Percentiles rank a stretch among this genome's conserved stretches.
Evolutionary conservation across 768 basidiomycete genomes (phyloP).

Genomic region (Agaricus sinodeliciosus): DNA sequence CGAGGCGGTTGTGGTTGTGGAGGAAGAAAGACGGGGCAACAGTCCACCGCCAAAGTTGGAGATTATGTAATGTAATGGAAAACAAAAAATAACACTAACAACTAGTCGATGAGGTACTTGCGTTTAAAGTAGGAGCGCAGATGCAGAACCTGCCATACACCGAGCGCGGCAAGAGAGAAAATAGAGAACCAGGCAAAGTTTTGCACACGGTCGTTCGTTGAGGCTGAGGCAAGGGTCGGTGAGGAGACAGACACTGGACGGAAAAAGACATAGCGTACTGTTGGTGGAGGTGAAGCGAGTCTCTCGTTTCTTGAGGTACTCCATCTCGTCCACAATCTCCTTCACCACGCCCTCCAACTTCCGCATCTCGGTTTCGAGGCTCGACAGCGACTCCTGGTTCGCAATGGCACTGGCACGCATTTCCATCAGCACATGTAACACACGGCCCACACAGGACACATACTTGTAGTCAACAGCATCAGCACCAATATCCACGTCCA

Average conservation of each 20-base stretch:
- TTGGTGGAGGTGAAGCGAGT: conserved; percentile 85
- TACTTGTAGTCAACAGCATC: conserved; percentile 99
- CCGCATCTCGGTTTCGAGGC: conserved; percentile 96
- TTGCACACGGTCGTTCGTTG: conserved; percentile 87
- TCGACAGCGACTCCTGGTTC: conserved; percentile 94
- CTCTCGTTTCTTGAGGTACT: conserved; percentile 87
- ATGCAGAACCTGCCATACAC: conserved; percentile 94
- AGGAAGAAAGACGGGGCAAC: background rate
- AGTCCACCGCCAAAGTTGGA: background rate
- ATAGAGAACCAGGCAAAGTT: conserved; percentile 91
- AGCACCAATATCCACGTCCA: conserved; percentile 97
- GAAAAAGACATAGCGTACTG: conserved; percentile 41
- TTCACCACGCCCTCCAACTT: conserved; percentile 93
- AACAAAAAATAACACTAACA: background rate
- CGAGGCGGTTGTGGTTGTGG: background rate
- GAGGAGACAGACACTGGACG: background rate
- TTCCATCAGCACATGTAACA: background rate
- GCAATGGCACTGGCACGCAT: conserved; percentile 75
- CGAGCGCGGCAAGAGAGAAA: conserved; percentile 67
- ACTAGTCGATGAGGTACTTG: conserved; percentile 85
- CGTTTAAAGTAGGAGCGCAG: conserved; percentile 93
- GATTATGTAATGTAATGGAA: conserved; percentile 2
- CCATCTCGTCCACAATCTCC: conserved; percentile 91
- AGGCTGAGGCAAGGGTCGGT: conserved; percentile 45
- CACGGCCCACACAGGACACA: conserved; percentile 20